phyloP scores from a whole-genome alignment of 148 eudicot species.

The Heliosperma pusillum region DNA sequence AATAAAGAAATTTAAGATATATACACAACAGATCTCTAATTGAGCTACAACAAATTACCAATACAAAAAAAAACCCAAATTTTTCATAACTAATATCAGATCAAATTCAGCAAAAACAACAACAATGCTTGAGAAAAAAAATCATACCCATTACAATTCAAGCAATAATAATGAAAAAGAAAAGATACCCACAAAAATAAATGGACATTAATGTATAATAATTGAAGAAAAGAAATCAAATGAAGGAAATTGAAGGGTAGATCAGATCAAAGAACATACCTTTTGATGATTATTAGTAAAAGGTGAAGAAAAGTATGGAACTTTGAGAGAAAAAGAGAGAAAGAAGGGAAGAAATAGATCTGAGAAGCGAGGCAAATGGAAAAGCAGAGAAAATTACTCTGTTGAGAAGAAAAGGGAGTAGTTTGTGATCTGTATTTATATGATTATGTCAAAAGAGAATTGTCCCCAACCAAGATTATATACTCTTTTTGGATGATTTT shows the following conservation, averaged over 20 bases:
- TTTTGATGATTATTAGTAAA: neutral
- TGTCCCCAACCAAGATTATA: neutral
- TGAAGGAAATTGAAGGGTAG: neutral
- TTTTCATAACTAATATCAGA: neutral
- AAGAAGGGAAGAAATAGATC: neutral
- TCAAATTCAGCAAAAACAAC: slow-evolving; percentile 6
- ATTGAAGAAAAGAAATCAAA: neutral
- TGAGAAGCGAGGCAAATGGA: neutral
- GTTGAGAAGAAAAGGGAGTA: neutral
- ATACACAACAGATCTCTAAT: slow-evolving; percentile 20
- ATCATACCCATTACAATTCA: slow-evolving; percentile 18
- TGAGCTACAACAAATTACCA: neutral
- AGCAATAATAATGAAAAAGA: neutral
- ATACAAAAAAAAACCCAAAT: neutral
- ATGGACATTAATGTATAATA: neutral
- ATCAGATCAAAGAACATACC: slow-evolving; percentile 21
- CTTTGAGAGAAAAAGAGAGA: neutral
- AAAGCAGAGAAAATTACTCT: neutral
- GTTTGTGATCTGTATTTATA: neutral
- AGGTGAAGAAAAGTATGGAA: slow-evolving; percentile 8
- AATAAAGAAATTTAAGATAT: neutral
- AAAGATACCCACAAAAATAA: slow-evolving; percentile 14
- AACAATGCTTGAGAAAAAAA: slow-evolving; percentile 10
- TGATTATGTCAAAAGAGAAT: neutral
- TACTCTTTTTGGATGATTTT: no score